A percentile compares a stretch with the other conserved stretches of the same genome.
These are phyloP conservation scores for Termitomyces sp. DNA, from an alignment of 768 basidiomycete genomes.

Conservation along the genomic window DNA sequence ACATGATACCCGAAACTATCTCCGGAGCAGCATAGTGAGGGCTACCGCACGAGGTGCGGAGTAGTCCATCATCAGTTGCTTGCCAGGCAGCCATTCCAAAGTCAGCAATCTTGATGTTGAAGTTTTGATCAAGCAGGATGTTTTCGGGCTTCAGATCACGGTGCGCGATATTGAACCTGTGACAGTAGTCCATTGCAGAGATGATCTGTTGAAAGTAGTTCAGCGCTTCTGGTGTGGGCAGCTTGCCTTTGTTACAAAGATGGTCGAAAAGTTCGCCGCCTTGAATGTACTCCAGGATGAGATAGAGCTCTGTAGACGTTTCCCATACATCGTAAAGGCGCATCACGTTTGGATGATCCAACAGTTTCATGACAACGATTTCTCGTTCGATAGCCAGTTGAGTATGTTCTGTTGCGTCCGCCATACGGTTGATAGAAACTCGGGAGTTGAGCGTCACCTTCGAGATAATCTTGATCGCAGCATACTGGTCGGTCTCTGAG, in stretches of 20 bases:
- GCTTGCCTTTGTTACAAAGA: constrained; percentile 71
- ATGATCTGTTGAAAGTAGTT: constrained; percentile 94
- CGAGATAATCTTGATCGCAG: constrained; percentile 92
- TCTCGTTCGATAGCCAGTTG: constrained; percentile 84
- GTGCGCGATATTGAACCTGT: constrained; percentile 91
- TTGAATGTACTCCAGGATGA: constrained; percentile 92
- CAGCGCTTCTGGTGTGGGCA: constrained; percentile 67
- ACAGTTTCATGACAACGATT: constrained; percentile 96
- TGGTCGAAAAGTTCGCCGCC: constrained; percentile 95
- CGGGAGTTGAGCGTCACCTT: constrained; percentile 66
- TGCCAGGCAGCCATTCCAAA: constrained; percentile 99
- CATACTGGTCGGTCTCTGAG: constrained; percentile 81
- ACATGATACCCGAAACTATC: constrained; percentile 75
- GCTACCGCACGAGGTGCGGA: constrained; percentile 87
- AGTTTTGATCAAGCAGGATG: constrained; percentile 74
- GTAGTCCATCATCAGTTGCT: constrained; percentile 41
- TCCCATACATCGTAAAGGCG: constrained; percentile 97
- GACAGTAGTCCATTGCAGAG: constrained; percentile 85
- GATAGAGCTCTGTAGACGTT: constrained; percentile 79
- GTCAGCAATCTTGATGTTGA: constrained; percentile 92
- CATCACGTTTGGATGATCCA: constrained; percentile 93
- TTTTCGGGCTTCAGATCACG: constrained; percentile 96
- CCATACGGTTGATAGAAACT: constrained; percentile 61
- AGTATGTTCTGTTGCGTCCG: constrained; percentile 70
- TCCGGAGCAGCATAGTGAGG: constrained; percentile 96